Evolutionary conservation across 164 flowering plant genomes (phyloP).

Genomic region (Liriodendron chinense): DNA sequence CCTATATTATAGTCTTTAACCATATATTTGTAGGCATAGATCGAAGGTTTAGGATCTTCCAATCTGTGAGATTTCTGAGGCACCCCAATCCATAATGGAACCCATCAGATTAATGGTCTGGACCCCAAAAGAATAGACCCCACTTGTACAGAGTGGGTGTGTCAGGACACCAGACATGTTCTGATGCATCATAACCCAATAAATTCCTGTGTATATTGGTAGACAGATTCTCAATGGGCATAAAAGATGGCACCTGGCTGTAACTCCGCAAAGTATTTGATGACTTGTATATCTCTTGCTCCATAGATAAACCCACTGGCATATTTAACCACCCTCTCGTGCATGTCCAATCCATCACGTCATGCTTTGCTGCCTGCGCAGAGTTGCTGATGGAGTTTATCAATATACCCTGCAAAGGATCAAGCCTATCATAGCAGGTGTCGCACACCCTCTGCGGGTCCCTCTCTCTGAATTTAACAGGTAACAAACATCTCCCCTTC

Average conservation of each 20-base stretch:
- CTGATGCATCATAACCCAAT: neutral
- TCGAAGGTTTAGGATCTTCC: neutral
- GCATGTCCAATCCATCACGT: constrained; percentile 88
- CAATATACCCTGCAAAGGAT: constrained; percentile 74
- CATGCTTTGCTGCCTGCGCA: constrained; percentile 81
- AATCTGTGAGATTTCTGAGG: neutral
- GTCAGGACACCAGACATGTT: neutral
- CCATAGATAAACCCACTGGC: constrained; percentile 91
- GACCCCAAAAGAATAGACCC: neutral
- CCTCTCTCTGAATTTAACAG: constrained; percentile 84
- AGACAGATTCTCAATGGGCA: neutral
- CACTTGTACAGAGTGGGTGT: neutral
- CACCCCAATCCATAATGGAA: neutral
- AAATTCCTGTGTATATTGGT: too few relatives aligned
- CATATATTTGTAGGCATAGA: too few relatives aligned
- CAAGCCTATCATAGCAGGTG: constrained; percentile 86
- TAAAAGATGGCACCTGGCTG: constrained; percentile 48
- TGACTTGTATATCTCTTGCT: constrained; percentile 88
- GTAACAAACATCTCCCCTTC: constrained; percentile 87
- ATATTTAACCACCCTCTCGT: constrained; percentile 86
- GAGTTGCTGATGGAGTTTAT: constrained; percentile 85
- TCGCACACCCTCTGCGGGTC: constrained; percentile 96
- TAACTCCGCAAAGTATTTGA: constrained; percentile 64
- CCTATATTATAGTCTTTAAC: neutral
- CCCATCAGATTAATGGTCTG: neutral